phyloP scores from a whole-genome alignment of 1,139 yeast genomes.

The Casaregolazyma suthepensis region DNA sequence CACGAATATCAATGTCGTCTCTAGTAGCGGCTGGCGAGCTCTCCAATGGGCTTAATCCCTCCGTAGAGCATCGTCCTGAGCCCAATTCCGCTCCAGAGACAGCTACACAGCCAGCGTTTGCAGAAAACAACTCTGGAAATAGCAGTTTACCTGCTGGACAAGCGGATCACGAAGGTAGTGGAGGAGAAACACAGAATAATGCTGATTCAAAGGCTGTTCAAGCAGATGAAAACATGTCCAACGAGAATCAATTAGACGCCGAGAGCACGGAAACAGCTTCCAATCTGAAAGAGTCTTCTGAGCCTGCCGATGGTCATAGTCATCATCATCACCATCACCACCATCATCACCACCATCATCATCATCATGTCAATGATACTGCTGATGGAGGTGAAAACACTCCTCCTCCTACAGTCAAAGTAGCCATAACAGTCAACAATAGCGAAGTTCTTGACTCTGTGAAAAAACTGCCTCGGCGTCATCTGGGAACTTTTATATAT shows the following conservation, averaged over 20 bases:
- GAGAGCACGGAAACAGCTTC: conserved; percentile 28
- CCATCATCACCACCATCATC: conserved; percentile 22
- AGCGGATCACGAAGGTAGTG: neutral
- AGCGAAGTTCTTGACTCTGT: conserved; percentile 40
- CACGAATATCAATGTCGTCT: neutral
- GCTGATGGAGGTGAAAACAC: neutral
- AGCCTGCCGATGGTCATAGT: conserved; percentile 1
- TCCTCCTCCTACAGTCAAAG: conserved; percentile 16
- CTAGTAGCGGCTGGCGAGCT: neutral
- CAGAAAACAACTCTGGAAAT: neutral
- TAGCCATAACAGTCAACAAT: conserved; percentile 36
- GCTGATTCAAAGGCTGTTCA: neutral
- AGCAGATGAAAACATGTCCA: neutral
- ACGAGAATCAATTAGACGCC: neutral
- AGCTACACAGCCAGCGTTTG: neutral
- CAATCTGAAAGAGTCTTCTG: conserved; percentile 21
- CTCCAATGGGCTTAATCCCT: neutral
- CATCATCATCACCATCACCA: conserved; percentile 19
- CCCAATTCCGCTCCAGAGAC: neutral
- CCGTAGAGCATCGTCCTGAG: neutral
- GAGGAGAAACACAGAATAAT: neutral
- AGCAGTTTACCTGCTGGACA: neutral
- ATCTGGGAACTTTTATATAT: conserved; percentile 59
- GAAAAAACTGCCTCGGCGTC: conserved; percentile 41
- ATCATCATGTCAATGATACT: conserved; percentile 12